phyloP scores from a whole-genome alignment of 1,284 basidiomycete species.

The Pseudozyma sp. region DNA sequence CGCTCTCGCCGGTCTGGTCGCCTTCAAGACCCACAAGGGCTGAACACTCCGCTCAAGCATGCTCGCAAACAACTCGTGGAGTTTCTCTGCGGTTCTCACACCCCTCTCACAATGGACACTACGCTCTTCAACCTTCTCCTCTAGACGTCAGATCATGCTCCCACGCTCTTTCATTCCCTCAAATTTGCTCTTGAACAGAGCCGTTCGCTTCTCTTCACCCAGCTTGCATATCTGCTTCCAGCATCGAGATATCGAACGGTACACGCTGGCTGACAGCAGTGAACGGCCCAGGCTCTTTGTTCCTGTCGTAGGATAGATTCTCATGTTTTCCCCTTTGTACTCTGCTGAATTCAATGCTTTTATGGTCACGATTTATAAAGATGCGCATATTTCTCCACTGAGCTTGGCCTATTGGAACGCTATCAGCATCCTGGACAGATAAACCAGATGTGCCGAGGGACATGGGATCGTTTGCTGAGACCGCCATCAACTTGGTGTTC shows the following conservation, averaged over 20 bases:
- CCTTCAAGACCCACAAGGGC: constrained; percentile 82
- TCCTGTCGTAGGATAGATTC: constrained; percentile 28
- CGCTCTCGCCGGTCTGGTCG: constrained; percentile 80
- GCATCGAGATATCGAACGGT: not conserved
- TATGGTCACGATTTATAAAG: not conserved
- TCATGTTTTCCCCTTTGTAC: constrained; percentile 23
- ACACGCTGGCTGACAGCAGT: constrained; percentile 5
- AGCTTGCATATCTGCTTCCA: no score
- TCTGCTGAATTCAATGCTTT: constrained; percentile 23
- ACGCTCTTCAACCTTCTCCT: constrained; percentile 3
- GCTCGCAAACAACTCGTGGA: not conserved
- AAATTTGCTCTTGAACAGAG: not conserved
- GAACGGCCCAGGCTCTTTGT: constrained; percentile 7
- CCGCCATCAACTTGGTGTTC: no score
- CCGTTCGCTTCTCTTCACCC: not conserved
- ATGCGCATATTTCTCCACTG: no score
- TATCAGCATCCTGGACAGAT: no score
- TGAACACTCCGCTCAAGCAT: constrained; percentile 59
- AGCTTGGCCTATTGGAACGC: no score
- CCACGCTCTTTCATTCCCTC: constrained; percentile 21
- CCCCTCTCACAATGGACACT: constrained; percentile 14
- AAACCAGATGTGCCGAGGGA: no score
- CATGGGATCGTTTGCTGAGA: no score
- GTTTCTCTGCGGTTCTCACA: not conserved
- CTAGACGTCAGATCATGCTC: not conserved